Evolutionary conservation across 2,329 filamentous ascomycete species (phyloP).

Genomic region (Colletotrichum somersetense): DNA sequence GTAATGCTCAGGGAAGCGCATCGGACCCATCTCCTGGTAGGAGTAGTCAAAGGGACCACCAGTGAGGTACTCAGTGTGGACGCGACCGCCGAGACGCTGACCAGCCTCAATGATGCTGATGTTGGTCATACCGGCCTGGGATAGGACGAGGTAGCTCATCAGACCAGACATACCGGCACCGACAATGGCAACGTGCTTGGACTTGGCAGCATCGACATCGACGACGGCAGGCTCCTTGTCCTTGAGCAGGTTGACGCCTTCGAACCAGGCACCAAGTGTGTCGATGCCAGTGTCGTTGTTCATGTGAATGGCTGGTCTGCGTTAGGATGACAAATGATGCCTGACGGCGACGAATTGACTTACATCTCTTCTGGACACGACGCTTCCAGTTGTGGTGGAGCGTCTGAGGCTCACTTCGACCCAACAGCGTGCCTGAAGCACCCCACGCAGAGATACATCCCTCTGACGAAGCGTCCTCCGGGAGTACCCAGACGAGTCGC

Average conservation of each 20-base stretch:
- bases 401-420: constrained; percentile 52
- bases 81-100: constrained; percentile 71
- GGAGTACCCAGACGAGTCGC: constrained; percentile 46
- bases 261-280: constrained; percentile 71
- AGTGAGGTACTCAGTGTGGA: constrained; percentile 73
- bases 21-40: constrained; percentile 76
- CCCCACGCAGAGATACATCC: constrained; percentile 59
- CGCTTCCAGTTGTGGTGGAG: constrained; percentile 47
- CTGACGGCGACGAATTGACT: constrained; percentile 4
- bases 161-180: constrained; percentile 76
- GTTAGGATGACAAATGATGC: constrained; percentile 42
- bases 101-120: constrained; percentile 73
- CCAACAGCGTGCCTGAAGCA: constrained; percentile 48
- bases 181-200: constrained; percentile 71
- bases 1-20: constrained; percentile 71
- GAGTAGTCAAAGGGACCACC: constrained; percentile 72
- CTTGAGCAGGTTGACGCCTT: constrained; percentile 71
- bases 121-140: constrained; percentile 67
- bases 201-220: constrained; percentile 67
- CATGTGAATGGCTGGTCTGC: constrained; percentile 56
- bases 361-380: constrained; percentile 41
- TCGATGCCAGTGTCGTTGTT: constrained; percentile 63
- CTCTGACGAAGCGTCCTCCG: constrained; percentile 44
- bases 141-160: constrained; percentile 68
- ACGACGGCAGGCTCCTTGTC: constrained; percentile 65